Evolutionary conservation across 2,329 filamentous ascomycete species (phyloP).

Genomic region (Pleurostoma richardsiae): DNA sequence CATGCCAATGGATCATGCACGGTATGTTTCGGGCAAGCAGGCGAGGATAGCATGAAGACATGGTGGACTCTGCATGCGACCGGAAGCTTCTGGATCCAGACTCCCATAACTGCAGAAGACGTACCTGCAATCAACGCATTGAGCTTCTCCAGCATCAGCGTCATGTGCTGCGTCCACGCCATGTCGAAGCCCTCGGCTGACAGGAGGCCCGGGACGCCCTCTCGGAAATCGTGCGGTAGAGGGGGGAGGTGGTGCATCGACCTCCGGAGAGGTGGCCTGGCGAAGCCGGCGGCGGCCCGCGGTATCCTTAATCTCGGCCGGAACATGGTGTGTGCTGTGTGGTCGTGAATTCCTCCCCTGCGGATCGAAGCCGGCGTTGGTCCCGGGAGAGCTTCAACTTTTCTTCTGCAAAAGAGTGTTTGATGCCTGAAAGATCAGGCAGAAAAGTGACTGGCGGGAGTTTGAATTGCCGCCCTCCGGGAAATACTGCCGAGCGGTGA

Average conservation of each 20-base stretch:
- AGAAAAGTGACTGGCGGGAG: too few species aligned
- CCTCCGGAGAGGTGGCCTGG: constrained; percentile 24
- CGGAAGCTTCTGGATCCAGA: too few species aligned
- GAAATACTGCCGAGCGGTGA: too few species aligned
- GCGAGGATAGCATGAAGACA: constrained; percentile 2
- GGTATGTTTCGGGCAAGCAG: neutral
- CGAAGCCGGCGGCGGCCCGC: constrained; percentile 16
- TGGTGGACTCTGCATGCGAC: neutral
- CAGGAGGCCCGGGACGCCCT: constrained; percentile 66
- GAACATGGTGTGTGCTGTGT: constrained; percentile 39
- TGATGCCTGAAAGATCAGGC: too few species aligned
- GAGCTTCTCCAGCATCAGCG: constrained; percentile 67
- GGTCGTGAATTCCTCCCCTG: neutral
- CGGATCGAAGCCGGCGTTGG: neutral
- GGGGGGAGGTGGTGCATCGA: constrained; percentile 28
- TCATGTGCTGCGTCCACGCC: constrained; percentile 81
- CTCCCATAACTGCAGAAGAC: constrained; percentile 14
- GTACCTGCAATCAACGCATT: constrained; percentile 70
- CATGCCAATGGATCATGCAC: neutral
- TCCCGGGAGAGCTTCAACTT: neutral
- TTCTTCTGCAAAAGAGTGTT: neutral
- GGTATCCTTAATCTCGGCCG: constrained; percentile 50
- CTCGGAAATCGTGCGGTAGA: constrained; percentile 38
- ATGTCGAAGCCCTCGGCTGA: constrained; percentile 64
- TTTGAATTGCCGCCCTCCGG: too few species aligned